Evolutionary conservation across 2,329 filamentous ascomycete genomes (phyloP).

Genomic region (Akanthomyces lecanii): DNA sequence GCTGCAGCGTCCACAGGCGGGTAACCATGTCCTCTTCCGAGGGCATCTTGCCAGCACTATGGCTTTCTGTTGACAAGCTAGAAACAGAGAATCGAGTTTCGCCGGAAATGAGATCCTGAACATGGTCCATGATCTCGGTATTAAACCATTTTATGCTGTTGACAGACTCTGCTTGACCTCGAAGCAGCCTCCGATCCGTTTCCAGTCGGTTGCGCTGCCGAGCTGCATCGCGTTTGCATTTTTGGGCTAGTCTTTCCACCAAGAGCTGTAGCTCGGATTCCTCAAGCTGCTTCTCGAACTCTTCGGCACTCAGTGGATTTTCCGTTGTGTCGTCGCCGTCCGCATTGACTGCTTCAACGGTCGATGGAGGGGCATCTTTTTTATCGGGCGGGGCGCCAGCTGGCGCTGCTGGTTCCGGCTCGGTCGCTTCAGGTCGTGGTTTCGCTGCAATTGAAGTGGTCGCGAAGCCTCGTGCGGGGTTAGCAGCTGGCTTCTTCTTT

Average conservation of each 20-base stretch:
- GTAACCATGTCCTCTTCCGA: conserved; percentile 72
- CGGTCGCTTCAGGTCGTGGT: conserved; percentile 57
- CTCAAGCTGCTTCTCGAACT: conserved; percentile 85
- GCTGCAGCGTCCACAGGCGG: conserved; percentile 79
- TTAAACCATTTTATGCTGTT: conserved; percentile 76
- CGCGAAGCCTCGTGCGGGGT: conserved; percentile 87
- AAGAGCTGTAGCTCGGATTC: conserved; percentile 84
- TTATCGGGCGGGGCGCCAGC: conserved; percentile 7
- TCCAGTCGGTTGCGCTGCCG: conserved; percentile 75
- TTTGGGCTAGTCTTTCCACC: conserved; percentile 77
- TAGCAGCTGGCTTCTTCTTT: conserved; percentile 85
- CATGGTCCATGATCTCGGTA: conserved; percentile 69
- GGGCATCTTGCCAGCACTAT: conserved; percentile 49
- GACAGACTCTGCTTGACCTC: conserved; percentile 70
- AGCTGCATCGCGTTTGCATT: conserved; percentile 72
- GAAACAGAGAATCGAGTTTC: conserved; percentile 58
- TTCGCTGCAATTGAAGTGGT: conserved; percentile 91
- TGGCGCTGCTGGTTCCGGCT: conserved; percentile 27
- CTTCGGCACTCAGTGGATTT: conserved; percentile 69
- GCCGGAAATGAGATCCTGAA: conserved; percentile 67
- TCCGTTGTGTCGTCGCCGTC: conserved; percentile 22
- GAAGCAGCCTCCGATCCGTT: conserved; percentile 78
- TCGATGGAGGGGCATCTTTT: conserved; percentile 29
- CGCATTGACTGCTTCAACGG: conserved; percentile 19
- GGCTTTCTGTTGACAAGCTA: conserved; percentile 43